Evolutionary conservation across 495 filamentous ascomycete species (phyloP), one percentile per base, ranked within the genome.

Genomic region (Articulospora tetracladia): DNA sequence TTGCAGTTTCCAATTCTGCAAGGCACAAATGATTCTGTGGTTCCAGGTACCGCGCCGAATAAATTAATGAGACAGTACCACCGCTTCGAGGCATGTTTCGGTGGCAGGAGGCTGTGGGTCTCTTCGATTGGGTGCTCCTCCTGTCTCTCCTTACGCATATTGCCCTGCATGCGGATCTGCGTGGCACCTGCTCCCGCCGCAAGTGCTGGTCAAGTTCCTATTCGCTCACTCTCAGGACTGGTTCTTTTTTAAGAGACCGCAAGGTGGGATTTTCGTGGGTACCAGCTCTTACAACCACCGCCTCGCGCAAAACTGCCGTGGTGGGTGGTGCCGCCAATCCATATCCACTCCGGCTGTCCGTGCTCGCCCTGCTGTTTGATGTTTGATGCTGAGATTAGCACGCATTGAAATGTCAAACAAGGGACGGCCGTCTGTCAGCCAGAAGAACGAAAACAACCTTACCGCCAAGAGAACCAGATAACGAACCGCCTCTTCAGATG

Each of bases 361-460:
- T 55, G 53, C 53, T 36, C 19, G 19, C 53, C 27, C 26, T 54
- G 25, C 15, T 19, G 25, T 50, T 50, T 50, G 20, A 44, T 24
- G 47, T 25, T 54, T 54, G 25, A n/a, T 52, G 25, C 51, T 30
- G 28, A 19, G 15, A 27, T 53, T 54, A 30, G 51, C 51, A 44
- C 32, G 53, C 53, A 55, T 55, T 55, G 30, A 55, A 55, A 55
- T 55, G 53, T 55, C 53, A 55, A 55, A 55, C 53, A 2, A 55
- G 53, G 13, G 20, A 24, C 53, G 39, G 19, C 30, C 15, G 15
- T 15, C 8, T 23, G 24, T 55, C 53, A 41, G 20, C 30, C 28
- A 55, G 25, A 7, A 32, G 32, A 32, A 41, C 11, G 44, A 24
- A 13, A 20, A 24, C 32, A 55, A 24, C 53, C 53, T 36, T 55